These are phyloP conservation scores for Alnus rubra DNA, from an alignment of 306 rosid genomes.

Conservation along the genomic window DNA sequence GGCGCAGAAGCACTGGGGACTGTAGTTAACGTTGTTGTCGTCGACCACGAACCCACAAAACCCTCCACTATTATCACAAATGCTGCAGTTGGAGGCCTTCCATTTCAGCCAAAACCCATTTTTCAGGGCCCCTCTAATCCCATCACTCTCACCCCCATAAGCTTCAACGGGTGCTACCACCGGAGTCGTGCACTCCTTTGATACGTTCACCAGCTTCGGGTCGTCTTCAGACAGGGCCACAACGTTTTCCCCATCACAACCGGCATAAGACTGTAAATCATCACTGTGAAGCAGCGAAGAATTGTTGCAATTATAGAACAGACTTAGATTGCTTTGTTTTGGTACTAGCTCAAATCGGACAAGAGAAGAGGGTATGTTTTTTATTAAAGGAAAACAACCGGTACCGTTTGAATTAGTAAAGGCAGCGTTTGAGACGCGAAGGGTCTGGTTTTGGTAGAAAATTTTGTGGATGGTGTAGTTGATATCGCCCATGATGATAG, in stretches of 20 bases:
- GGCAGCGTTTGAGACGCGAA: constrained; percentile 29
- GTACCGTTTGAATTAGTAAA: not conserved
- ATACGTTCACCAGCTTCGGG: not conserved
- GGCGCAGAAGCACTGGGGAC: too few species aligned
- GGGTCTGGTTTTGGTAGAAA: constrained; percentile 9
- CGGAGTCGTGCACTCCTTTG: not conserved
- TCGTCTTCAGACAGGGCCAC: not conserved
- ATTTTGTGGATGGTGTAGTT: constrained; percentile 23
- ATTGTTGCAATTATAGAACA: constrained; percentile 18
- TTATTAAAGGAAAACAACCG: not conserved
- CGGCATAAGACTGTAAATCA: too few species aligned
- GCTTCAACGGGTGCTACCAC: not conserved
- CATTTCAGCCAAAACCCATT: constrained; percentile 36
- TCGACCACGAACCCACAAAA: constrained; percentile 32
- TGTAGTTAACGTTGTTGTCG: too few species aligned
- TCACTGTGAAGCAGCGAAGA: not conserved
- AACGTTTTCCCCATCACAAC: not conserved
- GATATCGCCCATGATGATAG: not conserved
- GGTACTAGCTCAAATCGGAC: not conserved
- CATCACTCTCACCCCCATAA: not conserved
- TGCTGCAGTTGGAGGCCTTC: constrained; percentile 25
- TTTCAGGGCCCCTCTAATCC: not conserved
- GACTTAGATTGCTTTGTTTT: not conserved
- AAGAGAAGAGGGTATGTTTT: not conserved
- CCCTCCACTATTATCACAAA: constrained; percentile 16